These are phyloP conservation scores for Metschnikowia amazonensis DNA, from an alignment of 805 yeast genomes.

Conservation along the genomic window DNA sequence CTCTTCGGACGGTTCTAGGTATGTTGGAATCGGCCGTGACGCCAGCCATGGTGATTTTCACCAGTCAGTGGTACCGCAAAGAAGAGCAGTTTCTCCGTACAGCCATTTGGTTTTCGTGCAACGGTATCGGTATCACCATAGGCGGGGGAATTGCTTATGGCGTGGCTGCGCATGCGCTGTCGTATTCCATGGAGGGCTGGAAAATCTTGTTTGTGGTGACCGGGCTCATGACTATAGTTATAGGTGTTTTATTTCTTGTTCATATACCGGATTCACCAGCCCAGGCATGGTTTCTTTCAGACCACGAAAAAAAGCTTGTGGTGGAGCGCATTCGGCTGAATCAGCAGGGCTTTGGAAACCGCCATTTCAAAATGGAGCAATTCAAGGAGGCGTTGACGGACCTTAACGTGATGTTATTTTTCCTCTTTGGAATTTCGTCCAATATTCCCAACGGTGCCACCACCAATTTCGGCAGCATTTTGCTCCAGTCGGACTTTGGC, in stretches of 20 bases:
- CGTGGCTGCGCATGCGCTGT: constrained; percentile 33
- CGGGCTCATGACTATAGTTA: constrained; percentile 53
- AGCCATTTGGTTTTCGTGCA: constrained; percentile 34
- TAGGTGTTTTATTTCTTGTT: constrained; percentile 45
- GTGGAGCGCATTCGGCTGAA: constrained; percentile 52
- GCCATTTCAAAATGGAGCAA: constrained; percentile 52
- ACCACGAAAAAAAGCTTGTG: constrained; percentile 38
- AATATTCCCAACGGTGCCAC: constrained; percentile 32
- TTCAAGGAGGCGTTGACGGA: constrained; percentile 50
- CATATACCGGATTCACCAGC: constrained; percentile 57
- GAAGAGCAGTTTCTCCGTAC: constrained; percentile 35
- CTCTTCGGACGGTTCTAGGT: constrained; percentile 50
- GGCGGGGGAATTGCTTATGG: constrained; percentile 54
- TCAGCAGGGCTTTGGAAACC: constrained; percentile 58
- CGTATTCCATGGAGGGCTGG: constrained; percentile 52
- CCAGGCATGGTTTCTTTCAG: constrained; percentile 41
- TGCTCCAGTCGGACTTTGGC: constrained; percentile 26
- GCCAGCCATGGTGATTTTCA: constrained; percentile 55
- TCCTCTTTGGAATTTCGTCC: constrained; percentile 24
- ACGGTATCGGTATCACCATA: constrained; percentile 35
- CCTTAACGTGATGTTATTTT: constrained; percentile 41
- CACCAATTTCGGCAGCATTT: constrained; percentile 27
- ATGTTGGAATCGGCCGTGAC: constrained; percentile 50
- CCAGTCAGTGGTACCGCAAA: constrained; percentile 54
- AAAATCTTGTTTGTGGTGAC: constrained; percentile 54